These are phyloP conservation scores for Aspergillus eucalypticola DNA, from an alignment of 2,329 filamentous ascomycete species.

Conservation along the genomic window DNA sequence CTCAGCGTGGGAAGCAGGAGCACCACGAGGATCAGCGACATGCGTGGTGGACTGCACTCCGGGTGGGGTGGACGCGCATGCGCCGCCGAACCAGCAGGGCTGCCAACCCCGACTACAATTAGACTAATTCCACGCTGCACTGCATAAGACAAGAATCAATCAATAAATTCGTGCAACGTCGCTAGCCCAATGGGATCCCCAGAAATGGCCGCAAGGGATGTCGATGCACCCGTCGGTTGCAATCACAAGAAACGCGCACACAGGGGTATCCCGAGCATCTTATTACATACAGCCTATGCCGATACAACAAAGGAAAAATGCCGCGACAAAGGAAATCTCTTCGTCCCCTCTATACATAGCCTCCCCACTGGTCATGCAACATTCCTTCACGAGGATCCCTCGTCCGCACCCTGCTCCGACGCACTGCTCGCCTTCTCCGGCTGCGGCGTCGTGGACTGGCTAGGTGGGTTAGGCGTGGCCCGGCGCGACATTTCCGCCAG, in stretches of 20 bases:
- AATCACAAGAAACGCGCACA: slow-evolving; percentile 10
- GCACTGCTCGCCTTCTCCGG: slow-evolving; percentile 22
- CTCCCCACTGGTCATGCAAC: not conserved
- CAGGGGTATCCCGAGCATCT: slow-evolving; percentile 30
- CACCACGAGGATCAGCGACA: not conserved
- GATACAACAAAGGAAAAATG: slow-evolving; percentile 26
- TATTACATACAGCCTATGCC: slow-evolving; percentile 30
- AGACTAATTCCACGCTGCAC: not conserved
- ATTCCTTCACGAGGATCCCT: slow-evolving; percentile 12
- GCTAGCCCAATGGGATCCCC: slow-evolving; percentile 3
- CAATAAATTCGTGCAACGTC: slow-evolving; percentile 1
- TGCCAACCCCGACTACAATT: not conserved
- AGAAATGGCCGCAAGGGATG: not conserved
- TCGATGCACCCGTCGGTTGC: not conserved
- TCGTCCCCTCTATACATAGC: not conserved
- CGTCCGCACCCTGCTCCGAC: slow-evolving; percentile 12
- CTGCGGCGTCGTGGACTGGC: slow-evolving; percentile 32
- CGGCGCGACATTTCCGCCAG: slow-evolving; percentile 38
- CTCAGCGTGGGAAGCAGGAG: not conserved
- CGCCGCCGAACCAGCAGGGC: not conserved
- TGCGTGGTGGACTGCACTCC: slow-evolving; percentile 6
- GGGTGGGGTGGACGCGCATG: slow-evolving; percentile 12
- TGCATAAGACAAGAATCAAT: not conserved
- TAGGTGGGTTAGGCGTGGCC: slow-evolving; percentile 30
- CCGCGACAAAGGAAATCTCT: slow-evolving; percentile 11